Evolutionary conservation across 768 basidiomycete species (phyloP), one percentile per base, ranked within the genome.

Genomic region (Pulveroboletus ravenelii): DNA sequence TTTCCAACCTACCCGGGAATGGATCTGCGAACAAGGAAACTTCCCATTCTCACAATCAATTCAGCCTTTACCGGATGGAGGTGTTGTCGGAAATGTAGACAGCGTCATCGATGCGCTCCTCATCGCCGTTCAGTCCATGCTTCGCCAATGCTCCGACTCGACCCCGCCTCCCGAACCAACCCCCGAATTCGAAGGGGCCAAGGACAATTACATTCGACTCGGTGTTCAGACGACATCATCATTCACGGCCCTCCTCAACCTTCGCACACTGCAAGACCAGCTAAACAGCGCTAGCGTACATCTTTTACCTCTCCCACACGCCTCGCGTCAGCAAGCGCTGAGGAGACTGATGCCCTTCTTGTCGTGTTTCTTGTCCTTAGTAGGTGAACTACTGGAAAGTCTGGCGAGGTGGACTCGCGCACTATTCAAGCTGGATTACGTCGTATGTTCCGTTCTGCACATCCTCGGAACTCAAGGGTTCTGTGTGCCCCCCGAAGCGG

Each of bases 391-490:
- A 46, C 67, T 95, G n/a, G 56, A 67, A 2, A 66, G 70, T 10
- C 80, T 82, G 45, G 72, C 74, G 20, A 71, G 76, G 37, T 92
- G 89, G 84, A 82, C 81, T 15, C 82, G 85, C 62, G 71, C 89
- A 12, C 67, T 90, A 15, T 87, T 94, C 78, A 98, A 97, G 69
- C 74, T 98, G 52, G 75, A 81, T 57, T 87, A 84, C 63, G 76
- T 95, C 37, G 68, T 94, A 30, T 85, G 82, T 62, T 83, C 85
- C 17, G 74, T 90, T 27, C 74, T 93, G 58, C 77, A 79, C 37
- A 83, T 83, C 10, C 70, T 98, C 7, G 82, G 87, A 5, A 81
- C 79, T 38, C 80, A 95, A 65, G 96, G 96, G 4, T 98, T 97
- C 72, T 99, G 96, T 70, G 82, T 86, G 59, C 94, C 96, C 1